Evolutionary conservation across 495 filamentous ascomycete genomes (phyloP), one percentile per base, ranked within the genome.

Genomic region (Aspergillus sparsus): DNA sequence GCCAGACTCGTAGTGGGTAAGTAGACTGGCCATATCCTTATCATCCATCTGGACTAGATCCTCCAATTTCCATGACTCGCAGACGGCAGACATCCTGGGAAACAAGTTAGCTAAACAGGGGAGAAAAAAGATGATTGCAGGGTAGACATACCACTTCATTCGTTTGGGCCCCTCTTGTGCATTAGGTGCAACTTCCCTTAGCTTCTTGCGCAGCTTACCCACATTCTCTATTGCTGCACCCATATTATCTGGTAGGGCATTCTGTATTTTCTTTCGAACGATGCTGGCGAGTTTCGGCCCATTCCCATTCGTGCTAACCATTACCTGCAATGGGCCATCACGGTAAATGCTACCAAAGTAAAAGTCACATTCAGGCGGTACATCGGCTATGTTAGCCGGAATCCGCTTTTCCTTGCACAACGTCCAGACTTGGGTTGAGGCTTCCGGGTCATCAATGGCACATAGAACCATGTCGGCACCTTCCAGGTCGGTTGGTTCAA

Each of bases 231-330:
- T 91, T 0, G 95, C 93, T 16, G 85, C 82, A 1, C 94, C 94
- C 36, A 88, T 85, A 61, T 93, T 89, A 5, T 69, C 64, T 0
- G 95, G 94, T 57, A 98, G 73, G 35, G 77, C 82, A 21, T 77
- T 82, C 12, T 90, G 93, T 62, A 98, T 96, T 70, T 89, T 84
- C 72, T 88, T 83, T 50, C 95, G 77, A 39, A 98, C 87, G 55
- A 93, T 86, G 61, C 88, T 93, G 11, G 94, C 94, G 57, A 98
- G 71, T 75, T 93, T 88, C 1, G 94, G 94, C 0, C 94, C 94
- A 69, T 97, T 98, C 7, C 94, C 94, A 71, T 98, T 98, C 10
- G 94, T 98, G 71, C 88, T 92, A 50, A 98, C 92, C 94, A 98
- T 98, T 62, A 98, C 85, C 80, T 98, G 94, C 61, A 98, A 73